Percentiles rank a stretch among this genome's conserved stretches.
These are phyloP conservation scores for Erythrobasidium hasegawianum DNA, from an alignment of 1,284 basidiomycete genomes.

Conservation along the genomic window DNA sequence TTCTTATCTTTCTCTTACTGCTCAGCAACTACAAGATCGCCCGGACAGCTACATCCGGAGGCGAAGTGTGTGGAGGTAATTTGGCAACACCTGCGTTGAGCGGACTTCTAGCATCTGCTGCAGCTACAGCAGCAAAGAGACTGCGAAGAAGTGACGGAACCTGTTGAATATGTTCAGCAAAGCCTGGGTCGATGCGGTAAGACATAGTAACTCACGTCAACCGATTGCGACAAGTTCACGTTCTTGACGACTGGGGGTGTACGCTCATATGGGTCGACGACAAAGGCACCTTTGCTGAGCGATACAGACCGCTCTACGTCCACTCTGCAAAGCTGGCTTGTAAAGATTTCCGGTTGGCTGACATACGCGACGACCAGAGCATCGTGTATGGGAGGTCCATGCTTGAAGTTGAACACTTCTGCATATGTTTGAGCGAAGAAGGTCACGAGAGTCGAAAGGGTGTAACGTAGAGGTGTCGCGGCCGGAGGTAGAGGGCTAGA, in stretches of 20 bases:
- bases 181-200: background rate
- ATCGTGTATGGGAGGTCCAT: conserved; percentile 77
- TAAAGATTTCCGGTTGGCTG: conserved; percentile 62
- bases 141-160: conserved; percentile 2
- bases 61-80: background rate
- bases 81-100: background rate
- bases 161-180: background rate
- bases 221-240: conserved; percentile 1
- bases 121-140: conserved; percentile 14
- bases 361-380: conserved; percentile 72
- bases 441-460: conserved; percentile 64
- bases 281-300: conserved; percentile 66
- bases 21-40: background rate
- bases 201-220: conserved; percentile 4
- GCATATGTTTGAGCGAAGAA: conserved; percentile 55
- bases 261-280: conserved; percentile 60
- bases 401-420: conserved; percentile 61
- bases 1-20: no score
- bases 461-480: conserved; percentile 61
- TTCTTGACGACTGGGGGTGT: background rate
- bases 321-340: conserved; percentile 60
- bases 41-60: background rate
- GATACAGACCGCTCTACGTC: conserved; percentile 67
- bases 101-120: conserved; percentile 6
- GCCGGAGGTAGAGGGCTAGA: conserved; percentile 42